Base-by-base conservation (phyloP, 495 filamentous ascomycete genomes). In the Penicillium taxi region DNA sequence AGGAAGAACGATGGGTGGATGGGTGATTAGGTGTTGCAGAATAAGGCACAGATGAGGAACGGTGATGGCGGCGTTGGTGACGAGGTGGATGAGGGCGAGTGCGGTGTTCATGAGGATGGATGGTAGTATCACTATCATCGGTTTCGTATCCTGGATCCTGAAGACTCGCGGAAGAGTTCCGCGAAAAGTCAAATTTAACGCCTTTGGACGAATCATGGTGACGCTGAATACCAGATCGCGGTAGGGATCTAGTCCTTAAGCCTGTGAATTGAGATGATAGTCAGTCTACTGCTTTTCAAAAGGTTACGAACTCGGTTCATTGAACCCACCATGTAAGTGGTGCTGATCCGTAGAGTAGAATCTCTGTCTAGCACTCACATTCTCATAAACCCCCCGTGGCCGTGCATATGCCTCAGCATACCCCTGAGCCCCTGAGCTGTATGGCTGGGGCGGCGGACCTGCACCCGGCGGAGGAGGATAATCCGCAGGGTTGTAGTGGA, bases 351-450 rank as follows among this genome's bases (percentile, higher is more conserved):
- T 56, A 46, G 66, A 58, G 53, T 44, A 48, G 39, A 48, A 55
- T 48, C 56, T 61, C 47, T 44, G 42, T 47, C 55, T 51, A 45
- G 58, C 52, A 70, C 71, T 75, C 69, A 75, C 72, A 71, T 72
- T 75, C 48, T 74, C 69, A 56, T 75, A 69, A 39, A 58, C 64
- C 49, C 68, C 58, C 32, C 66, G 63, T 19, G 66, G 53, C 46
- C 61, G 59, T 25, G 57, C 56, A 37, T 69, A 73, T 3, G 59
- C 47, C 35, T 67, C 63, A 13, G 59, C 52, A 23, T 50, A 64
- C 18, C 44, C 50, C 15, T 55, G 56, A 35, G 61, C 56, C 9
- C 64, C 60, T 39, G 71, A 72, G 20, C 54, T 54, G 32, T 66
- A 70, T 6, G 61, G 54, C 46, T 68, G 66, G 8, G 61, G 44